Evolutionary conservation across 768 basidiomycete genomes (phyloP).

Genomic region (Cystofilobasidium ferigula): DNA sequence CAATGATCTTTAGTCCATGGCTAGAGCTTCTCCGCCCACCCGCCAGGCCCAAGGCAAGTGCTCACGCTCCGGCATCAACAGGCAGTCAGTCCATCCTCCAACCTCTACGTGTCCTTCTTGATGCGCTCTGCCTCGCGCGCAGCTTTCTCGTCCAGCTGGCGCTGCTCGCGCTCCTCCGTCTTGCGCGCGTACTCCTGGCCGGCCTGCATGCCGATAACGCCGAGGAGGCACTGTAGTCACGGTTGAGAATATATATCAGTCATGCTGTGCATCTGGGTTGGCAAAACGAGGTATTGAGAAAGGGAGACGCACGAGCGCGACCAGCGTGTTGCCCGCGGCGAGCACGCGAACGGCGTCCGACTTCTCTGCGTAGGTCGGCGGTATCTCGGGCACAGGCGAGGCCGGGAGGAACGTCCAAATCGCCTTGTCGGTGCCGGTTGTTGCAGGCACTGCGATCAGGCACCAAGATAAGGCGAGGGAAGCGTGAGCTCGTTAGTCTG

Average conservation of each 20-base stretch:
- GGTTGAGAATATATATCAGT: neutral
- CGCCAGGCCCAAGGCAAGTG: too few species aligned
- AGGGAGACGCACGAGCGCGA: slow-evolving; percentile 52
- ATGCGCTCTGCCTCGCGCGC: slow-evolving; percentile 24
- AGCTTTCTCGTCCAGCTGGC: slow-evolving; percentile 41
- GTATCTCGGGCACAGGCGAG: slow-evolving; percentile 31
- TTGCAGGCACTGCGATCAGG: slow-evolving; percentile 36
- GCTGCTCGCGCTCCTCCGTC: slow-evolving; percentile 45
- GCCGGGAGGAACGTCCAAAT: slow-evolving; percentile 34
- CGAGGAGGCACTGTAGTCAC: slow-evolving; percentile 30
- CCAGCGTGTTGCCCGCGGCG: slow-evolving; percentile 76
- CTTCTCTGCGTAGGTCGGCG: slow-evolving; percentile 49
- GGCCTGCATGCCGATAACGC: slow-evolving; percentile 46
- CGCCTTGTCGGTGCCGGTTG: slow-evolving; percentile 27
- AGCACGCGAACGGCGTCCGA: slow-evolving; percentile 69
- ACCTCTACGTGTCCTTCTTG: neutral
- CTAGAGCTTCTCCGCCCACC: too few species aligned
- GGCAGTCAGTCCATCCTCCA: too few species aligned
- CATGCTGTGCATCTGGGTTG: too few species aligned
- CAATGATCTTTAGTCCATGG: too few species aligned
- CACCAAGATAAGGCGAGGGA: too few species aligned
- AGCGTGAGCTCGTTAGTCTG: too few species aligned
- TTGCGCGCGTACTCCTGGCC: slow-evolving; percentile 76
- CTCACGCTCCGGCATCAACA: too few species aligned
- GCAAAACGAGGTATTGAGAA: neutral